Evolutionary conservation across 306 rosid genomes (phyloP).

Genomic region (Gastrolobium villosum): DNA sequence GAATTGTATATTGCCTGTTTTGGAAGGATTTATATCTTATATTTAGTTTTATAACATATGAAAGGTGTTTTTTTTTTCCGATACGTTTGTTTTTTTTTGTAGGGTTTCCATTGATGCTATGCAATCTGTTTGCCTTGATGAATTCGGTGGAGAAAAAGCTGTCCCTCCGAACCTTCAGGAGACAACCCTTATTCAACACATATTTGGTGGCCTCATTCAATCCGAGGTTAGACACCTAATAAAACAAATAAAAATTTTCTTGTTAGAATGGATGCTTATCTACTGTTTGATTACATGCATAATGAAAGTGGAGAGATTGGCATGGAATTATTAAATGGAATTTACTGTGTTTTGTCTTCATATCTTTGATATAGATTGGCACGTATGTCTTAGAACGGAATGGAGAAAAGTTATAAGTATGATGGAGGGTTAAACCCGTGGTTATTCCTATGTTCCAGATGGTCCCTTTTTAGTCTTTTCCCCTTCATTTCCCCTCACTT

Average conservation of each 20-base stretch:
- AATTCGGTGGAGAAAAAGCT: slow-evolving; percentile 94
- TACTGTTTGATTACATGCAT: slow-evolving; percentile 7
- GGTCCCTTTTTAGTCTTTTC: too few relatives aligned
- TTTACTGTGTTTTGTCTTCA: slow-evolving; percentile 18
- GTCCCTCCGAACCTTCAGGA: slow-evolving; percentile 75
- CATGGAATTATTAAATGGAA: slow-evolving; percentile 23
- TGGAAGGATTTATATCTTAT: slow-evolving; percentile 21
- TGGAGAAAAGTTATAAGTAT: too few relatives aligned
- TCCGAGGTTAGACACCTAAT: slow-evolving; percentile 78
- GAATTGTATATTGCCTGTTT: slow-evolving; percentile 15
- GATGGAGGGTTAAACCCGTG: too few relatives aligned
- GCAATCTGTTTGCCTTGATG: slow-evolving; percentile 97
- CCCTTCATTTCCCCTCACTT: too few relatives aligned
- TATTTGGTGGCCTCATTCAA: slow-evolving; percentile 93
- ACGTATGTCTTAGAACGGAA: too few relatives aligned
- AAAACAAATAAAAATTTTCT: slow-evolving; percentile 15
- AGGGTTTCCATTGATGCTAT: slow-evolving; percentile 94
- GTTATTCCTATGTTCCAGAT: too few relatives aligned
- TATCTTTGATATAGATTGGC: too few relatives aligned
- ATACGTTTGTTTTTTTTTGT: slow-evolving; percentile 31
- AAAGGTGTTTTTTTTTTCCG: background rate
- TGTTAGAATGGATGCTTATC: slow-evolving; percentile 28
- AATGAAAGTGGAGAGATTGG: slow-evolving; percentile 15
- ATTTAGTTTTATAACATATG: slow-evolving; percentile 10
- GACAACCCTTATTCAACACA: slow-evolving; percentile 93